phyloP scores from a whole-genome alignment of 768 basidiomycete species.

The Boletus pseudo-olivaceus region DNA sequence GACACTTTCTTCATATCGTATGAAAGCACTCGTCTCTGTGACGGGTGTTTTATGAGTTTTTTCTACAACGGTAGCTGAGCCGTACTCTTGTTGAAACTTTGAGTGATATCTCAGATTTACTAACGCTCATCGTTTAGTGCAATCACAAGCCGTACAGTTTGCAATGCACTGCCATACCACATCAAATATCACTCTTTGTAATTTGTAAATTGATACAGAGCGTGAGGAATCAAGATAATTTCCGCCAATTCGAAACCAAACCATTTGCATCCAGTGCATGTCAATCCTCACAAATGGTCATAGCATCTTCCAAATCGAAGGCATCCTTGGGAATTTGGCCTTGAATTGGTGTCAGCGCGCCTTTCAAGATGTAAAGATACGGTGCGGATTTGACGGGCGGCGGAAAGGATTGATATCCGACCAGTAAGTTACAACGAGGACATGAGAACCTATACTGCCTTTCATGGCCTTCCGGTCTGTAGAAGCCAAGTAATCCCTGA shows the following conservation, averaged over 20 bases:
- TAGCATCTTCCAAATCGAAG: constrained; percentile 52
- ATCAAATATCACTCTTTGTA: neutral
- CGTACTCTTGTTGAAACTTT: constrained; percentile 14
- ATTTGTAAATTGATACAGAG: neutral
- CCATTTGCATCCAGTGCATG: neutral
- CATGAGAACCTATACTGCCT: constrained; percentile 66
- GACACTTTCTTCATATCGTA: constrained; percentile 74
- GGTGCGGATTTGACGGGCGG: constrained; percentile 75
- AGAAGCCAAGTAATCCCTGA: constrained; percentile 4
- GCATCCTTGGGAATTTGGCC: constrained; percentile 84
- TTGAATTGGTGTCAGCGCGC: constrained; percentile 84
- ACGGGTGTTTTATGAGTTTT: constrained; percentile 48
- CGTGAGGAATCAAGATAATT: neutral
- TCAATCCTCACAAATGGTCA: constrained; percentile 3
- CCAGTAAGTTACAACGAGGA: constrained; percentile 46
- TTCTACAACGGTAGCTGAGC: constrained; percentile 89
- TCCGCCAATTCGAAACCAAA: neutral
- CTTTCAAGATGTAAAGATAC: constrained; percentile 76
- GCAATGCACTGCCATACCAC: neutral
- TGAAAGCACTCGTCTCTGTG: constrained; percentile 47
- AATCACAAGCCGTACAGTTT: neutral
- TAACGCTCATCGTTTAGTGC: constrained; percentile 5
- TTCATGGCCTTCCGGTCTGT: constrained; percentile 66
- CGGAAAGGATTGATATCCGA: constrained; percentile 72
- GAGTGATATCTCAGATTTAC: neutral